A percentile compares a stretch with the other conserved stretches of the same genome.
Conservation (phyloP, 2,329 filamentous ascomycete species). For the Venturia carpophila region DNA sequence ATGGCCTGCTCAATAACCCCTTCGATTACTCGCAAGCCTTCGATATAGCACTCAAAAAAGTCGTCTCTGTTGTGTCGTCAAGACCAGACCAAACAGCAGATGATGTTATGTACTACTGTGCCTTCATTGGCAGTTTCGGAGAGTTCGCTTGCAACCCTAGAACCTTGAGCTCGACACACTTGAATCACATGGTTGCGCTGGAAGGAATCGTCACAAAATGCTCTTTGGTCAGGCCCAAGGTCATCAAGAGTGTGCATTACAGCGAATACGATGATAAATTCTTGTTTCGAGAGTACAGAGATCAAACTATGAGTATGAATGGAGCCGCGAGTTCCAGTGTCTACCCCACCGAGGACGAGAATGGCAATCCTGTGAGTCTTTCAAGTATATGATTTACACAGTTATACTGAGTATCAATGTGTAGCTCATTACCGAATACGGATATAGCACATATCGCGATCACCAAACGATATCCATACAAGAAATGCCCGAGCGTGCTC, state of each 20-base stretch:
- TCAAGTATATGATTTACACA: background rate
- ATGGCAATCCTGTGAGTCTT: constrained; percentile 65
- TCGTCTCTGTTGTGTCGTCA: constrained; percentile 71
- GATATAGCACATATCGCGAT: constrained; percentile 89
- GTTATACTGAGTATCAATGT: constrained; percentile 16
- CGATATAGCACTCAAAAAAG: constrained; percentile 80
- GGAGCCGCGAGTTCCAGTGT: constrained; percentile 83
- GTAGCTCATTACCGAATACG: constrained; percentile 82
- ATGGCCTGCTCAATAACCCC: constrained; percentile 69
- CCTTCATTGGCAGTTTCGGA: constrained; percentile 94
- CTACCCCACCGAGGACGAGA: constrained; percentile 87
- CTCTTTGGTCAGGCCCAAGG: constrained; percentile 88
- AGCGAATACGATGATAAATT: constrained; percentile 83
- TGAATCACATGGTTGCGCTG: constrained; percentile 95
- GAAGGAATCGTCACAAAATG: constrained; percentile 97
- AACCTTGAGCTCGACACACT: constrained; percentile 76
- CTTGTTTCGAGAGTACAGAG: constrained; percentile 80
- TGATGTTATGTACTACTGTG: constrained; percentile 80
- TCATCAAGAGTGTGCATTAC: constrained; percentile 97
- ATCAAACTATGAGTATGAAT: constrained; percentile 92
- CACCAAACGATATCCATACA: constrained; percentile 98
- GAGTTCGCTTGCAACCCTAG: constrained; percentile 91
- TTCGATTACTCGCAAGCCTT: constrained; percentile 88
- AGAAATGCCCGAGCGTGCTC: constrained; percentile 96
- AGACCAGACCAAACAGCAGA: constrained; percentile 73